Conservation (phyloP, 208 protist species). For the Trypanosoma rangeli region DNA sequence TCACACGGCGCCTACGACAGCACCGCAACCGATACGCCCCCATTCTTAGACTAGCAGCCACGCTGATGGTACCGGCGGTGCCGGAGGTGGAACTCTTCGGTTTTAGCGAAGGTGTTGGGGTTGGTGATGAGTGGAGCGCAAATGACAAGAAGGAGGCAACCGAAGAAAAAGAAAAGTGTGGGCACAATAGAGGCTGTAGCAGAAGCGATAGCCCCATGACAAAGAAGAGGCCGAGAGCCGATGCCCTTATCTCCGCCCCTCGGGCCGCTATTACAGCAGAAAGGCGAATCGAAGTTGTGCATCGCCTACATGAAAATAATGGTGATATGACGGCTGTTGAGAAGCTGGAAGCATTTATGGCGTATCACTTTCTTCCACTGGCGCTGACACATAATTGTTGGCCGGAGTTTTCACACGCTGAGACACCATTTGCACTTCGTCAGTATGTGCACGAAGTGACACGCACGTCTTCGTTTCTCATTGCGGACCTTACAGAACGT, state of each 20-base stretch:
- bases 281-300: conserved; percentile 17
- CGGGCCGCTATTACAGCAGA: conserved; percentile 19
- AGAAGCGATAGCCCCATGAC: neutral
- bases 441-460: conserved; percentile 79
- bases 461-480: conserved; percentile 66
- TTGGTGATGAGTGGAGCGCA: neutral
- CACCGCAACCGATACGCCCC: conserved; percentile 66
- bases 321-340: conserved; percentile 4
- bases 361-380: conserved; percentile 60
- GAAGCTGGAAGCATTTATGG: conserved; percentile 58
- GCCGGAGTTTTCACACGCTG: neutral
- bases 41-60: conserved; percentile 59
- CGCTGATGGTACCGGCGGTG: conserved; percentile 37
- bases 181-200: neutral
- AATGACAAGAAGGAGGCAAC: neutral
- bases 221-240: conserved; percentile 1
- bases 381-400: conserved; percentile 57
- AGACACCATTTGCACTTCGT: conserved; percentile 42
- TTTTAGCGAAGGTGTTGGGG: neutral
- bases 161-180: neutral
- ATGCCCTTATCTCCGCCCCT: conserved; percentile 17
- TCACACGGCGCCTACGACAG: conserved; percentile 44
- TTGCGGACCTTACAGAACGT: conserved; percentile 34
- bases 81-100: conserved; percentile 46
- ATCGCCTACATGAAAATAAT: conserved; percentile 18